Evolutionary conservation across 2,329 filamentous ascomycete genomes (phyloP), one percentile per base, ranked within the genome.

Genomic region (Alternaria consortialis): DNA sequence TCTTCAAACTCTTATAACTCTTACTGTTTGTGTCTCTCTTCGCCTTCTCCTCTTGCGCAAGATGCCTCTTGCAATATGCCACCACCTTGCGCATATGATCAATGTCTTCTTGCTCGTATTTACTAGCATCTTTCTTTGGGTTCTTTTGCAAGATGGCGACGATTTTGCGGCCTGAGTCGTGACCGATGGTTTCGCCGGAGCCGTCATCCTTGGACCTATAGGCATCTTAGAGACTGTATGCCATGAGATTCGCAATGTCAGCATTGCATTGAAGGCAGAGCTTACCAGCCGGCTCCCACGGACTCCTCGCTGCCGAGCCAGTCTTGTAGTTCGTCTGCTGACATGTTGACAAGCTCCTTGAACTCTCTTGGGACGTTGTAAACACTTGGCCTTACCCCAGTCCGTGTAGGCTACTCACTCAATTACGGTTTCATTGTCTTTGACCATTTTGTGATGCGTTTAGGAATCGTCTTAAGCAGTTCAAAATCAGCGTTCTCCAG

Each of bases 331-430:
- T 90, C 87, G 2, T 81, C 74, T 2, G 87, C 80, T 11, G 82
- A 84, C 88, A 91, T 90, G 75, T 90, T 90, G 74, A 90, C 87
- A 47, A 89, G 77, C 39, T 86, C 82, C 63, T 90, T 89, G 81
- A 90, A 91, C 72, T 90, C 87, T 42, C 51, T 42, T 51, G 84
- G 83, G 63, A n/a, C 15, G 20, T 11, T 15, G 29, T 59, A 39
- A 50, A 32, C 52, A 44, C 17, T 43, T 53, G 7, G 20, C 25
- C 12, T 23, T 34, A 53, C 37, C 44, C 29, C 29, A 3, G 8
- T 34, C 36, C 11, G 17, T 8, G 20, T 11, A 58, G 25, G 36
- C 44, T 27, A 48, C 72, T 64, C 65, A 84, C 83, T 82, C 66
- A 65, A 85, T 84, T 51, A 85, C 82, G 43, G 82, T 85, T 36